phyloP scores from a whole-genome alignment of 768 basidiomycete genomes.

The Agaricus subrufescens region DNA sequence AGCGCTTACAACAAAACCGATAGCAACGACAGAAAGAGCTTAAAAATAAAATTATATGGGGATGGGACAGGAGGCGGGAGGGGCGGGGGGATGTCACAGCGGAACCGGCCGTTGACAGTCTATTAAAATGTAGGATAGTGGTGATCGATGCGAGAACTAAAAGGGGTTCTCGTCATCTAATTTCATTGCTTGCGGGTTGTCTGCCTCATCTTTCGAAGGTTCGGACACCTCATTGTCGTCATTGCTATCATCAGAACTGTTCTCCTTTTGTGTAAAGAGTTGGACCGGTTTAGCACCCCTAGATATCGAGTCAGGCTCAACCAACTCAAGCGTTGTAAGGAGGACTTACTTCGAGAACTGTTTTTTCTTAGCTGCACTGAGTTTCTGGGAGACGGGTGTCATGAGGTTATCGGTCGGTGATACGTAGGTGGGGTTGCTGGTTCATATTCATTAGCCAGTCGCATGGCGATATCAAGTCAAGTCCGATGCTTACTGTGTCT shows the following conservation, averaged over 20 bases:
- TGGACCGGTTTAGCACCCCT: constrained; percentile 62
- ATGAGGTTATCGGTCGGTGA: constrained; percentile 96
- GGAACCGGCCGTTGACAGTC: constrained; percentile 7
- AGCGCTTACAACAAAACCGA: constrained; percentile 19
- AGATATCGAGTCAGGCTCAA: constrained; percentile 9
- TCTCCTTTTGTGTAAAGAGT: constrained; percentile 50
- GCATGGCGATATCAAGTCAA: neutral
- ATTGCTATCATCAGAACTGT: constrained; percentile 31
- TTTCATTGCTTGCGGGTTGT: constrained; percentile 27
- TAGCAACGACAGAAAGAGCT: constrained; percentile 9
- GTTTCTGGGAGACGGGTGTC: constrained; percentile 90
- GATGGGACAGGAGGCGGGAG: neutral
- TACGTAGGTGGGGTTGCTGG: constrained; percentile 80
- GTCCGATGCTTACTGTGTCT: constrained; percentile 60
- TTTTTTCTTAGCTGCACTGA: constrained; percentile 88
- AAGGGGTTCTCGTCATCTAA: constrained; percentile 74
- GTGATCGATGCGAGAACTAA: constrained; percentile 23
- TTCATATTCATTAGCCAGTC: constrained; percentile 9
- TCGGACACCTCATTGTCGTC: constrained; percentile 10
- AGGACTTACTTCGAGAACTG: constrained; percentile 82
- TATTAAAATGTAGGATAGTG: neutral
- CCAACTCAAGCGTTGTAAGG: neutral
- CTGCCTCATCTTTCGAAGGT: neutral
- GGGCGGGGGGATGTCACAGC: neutral
- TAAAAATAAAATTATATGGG: constrained; percentile 4